phyloP scores from a whole-genome alignment of 768 basidiomycete species.

The Pleurotus giganteus region DNA sequence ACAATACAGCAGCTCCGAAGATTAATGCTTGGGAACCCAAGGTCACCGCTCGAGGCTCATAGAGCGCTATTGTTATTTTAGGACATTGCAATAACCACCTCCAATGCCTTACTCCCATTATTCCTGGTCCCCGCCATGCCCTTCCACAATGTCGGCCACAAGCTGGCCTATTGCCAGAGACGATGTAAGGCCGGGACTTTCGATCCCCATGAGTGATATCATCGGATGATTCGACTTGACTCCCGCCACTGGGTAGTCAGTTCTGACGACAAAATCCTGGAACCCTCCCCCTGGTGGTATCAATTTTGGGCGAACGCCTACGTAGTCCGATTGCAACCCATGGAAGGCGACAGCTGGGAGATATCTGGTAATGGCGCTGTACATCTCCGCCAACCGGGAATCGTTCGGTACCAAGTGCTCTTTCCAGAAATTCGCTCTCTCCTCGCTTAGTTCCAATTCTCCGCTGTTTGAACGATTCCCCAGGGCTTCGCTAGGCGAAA shows the following conservation, averaged over 20 bases:
- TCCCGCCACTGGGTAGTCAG: constrained; percentile 48
- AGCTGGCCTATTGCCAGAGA: constrained; percentile 84
- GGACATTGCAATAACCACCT: too few species aligned
- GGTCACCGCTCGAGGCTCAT: constrained; percentile 44
- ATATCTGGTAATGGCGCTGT: constrained; percentile 69
- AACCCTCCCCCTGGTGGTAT: constrained; percentile 71
- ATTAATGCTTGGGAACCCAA: constrained; percentile 83
- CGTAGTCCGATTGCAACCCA: constrained; percentile 78
- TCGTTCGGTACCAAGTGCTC: constrained; percentile 63
- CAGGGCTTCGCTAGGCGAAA: constrained; percentile 49
- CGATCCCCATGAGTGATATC: constrained; percentile 87
- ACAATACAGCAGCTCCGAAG: constrained; percentile 86
- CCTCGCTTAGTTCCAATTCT: constrained; percentile 22
- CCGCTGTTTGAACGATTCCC: constrained; percentile 26
- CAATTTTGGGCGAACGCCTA: constrained; percentile 87
- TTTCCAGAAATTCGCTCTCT: constrained; percentile 75
- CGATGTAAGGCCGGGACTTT: constrained; percentile 89
- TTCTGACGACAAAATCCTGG: constrained; percentile 78
- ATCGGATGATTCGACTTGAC: constrained; percentile 41
- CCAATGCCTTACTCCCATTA: neutral
- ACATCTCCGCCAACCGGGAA: constrained; percentile 60
- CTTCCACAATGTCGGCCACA: constrained; percentile 57
- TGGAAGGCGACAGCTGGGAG: constrained; percentile 60
- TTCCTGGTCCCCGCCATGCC: constrained; percentile 9
- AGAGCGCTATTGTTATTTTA: neutral